Base-by-base conservation (phyloP, 2,329 filamentous ascomycete genomes). In the Fusarium chuoi region DNA sequence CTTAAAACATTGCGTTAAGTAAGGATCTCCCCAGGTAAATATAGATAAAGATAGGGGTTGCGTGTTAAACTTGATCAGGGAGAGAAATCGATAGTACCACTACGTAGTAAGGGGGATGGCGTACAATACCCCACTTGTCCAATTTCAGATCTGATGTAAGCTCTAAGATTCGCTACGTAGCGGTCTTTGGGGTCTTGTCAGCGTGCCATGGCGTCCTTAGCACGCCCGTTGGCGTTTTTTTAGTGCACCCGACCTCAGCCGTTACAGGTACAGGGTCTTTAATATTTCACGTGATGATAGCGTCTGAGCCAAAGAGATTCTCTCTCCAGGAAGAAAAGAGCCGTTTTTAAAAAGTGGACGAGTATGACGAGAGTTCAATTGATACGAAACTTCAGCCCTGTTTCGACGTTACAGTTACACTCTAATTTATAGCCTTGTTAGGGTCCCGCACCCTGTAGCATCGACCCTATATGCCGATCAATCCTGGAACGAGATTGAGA, bases 71-170 rank as follows among this genome's bases (percentile, higher is more conserved):
- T 49, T 18, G 41, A 33, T 22, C 28, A 70, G 63, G 66, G 67
- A 55, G 62, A 38, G 35, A 36, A 55, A 38, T 63, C 42, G n/a
- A 63, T 68, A 68, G 64, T 41, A 42, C 20, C 20, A 28, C 62
- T 45, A 65, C 30, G 42, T 57, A 65, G 54, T 41, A 65, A 52
- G 67, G 58, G 57, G 66, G 65, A 63, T 44, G 66, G 65, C 49
- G 38, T 38, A 44, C 36, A 44, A 13, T 36, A 49, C 59, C 67
- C 65, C 67, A 70, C 67, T 63, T 46, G 26, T 46, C 45, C 38
- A 68, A 70, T 70, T 70, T 70, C 41, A 39, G 33, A 42, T 55
- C 64, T 68, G 61, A 68, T 44, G 33, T 63, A 60, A 60, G 60
- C 55, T 60, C 38, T 28, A 42, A 66, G 44, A 68, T 52, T 46